These are phyloP conservation scores for Fraxinus dipetala DNA, from an alignment of 305 asterid genomes.

Conservation along the genomic window DNA sequence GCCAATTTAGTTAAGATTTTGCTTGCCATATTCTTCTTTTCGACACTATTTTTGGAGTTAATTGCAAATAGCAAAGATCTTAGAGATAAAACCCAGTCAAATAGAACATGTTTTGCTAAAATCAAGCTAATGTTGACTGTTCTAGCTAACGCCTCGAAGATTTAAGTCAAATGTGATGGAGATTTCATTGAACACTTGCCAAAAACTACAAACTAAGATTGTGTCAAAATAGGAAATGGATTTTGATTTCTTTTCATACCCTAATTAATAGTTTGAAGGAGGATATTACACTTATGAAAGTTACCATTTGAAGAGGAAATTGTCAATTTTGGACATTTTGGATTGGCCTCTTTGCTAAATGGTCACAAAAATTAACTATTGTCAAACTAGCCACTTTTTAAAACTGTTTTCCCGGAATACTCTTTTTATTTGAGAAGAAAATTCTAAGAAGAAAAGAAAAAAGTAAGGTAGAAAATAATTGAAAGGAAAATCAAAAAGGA, in stretches of 20 bases:
- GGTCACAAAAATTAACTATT: not conserved
- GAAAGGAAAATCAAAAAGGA: not conserved
- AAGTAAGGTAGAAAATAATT: not conserved
- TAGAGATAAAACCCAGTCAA: not conserved
- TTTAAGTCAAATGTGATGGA: not conserved
- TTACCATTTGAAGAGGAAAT: not conserved
- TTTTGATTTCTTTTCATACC: not conserved
- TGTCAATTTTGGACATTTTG: not conserved
- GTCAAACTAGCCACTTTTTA: not conserved
- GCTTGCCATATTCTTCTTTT: not conserved
- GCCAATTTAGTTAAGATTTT: not conserved
- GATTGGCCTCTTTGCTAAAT: not conserved
- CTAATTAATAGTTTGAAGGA: not conserved
- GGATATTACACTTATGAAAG: not conserved
- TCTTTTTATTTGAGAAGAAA: not conserved
- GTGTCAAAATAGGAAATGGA: not conserved
- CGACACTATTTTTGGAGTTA: not conserved
- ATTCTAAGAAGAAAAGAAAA: too few species aligned
- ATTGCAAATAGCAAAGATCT: not conserved
- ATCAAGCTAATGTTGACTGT: not conserved
- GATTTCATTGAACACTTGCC: not conserved
- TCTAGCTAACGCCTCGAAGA: not conserved
- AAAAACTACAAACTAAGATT: not conserved
- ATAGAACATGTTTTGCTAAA: not conserved
- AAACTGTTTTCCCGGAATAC: not conserved